Evolutionary conservation across 2,329 filamentous ascomycete species (phyloP).

Genomic region (Arthrobotrys musiformis): DNA sequence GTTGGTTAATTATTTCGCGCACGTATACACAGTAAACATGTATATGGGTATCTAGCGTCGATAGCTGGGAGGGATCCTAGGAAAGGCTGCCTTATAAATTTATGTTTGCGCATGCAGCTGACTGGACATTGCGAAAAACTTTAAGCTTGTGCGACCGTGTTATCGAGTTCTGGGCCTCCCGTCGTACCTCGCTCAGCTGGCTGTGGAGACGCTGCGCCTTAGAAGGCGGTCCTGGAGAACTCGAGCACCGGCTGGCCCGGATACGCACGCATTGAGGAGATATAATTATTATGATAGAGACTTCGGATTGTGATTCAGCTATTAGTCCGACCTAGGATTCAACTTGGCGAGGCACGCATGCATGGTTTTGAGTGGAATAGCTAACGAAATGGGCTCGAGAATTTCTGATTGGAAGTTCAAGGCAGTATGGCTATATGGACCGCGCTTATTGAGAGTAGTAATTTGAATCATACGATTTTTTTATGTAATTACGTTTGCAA

Average conservation of each 20-base stretch:
- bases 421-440: not conserved
- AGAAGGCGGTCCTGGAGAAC: not conserved
- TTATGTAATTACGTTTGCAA: constrained; percentile 7
- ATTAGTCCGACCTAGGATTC: not conserved
- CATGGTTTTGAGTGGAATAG: not conserved
- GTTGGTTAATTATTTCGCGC: constrained; percentile 2
- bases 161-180: not conserved
- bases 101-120: constrained; percentile 17
- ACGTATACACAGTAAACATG: not conserved
- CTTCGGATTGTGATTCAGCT: not conserved
- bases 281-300: not conserved
- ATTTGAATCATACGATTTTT: constrained; percentile 3
- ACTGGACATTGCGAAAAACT: constrained; percentile 9
- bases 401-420: not conserved
- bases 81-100: constrained; percentile 3
- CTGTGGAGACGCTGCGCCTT: not conserved
- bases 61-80: not conserved
- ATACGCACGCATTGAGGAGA: too few relatives aligned
- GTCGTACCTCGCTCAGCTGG: not conserved
- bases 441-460: not conserved
- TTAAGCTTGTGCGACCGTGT: constrained; percentile 4
- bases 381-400: not conserved
- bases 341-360: not conserved
- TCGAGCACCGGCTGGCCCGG: not conserved
- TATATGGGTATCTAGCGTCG: not conserved